Evolutionary conservation across 108 stramenopile genomes (phyloP).

Genomic region (Skeletonema marinoi): DNA sequence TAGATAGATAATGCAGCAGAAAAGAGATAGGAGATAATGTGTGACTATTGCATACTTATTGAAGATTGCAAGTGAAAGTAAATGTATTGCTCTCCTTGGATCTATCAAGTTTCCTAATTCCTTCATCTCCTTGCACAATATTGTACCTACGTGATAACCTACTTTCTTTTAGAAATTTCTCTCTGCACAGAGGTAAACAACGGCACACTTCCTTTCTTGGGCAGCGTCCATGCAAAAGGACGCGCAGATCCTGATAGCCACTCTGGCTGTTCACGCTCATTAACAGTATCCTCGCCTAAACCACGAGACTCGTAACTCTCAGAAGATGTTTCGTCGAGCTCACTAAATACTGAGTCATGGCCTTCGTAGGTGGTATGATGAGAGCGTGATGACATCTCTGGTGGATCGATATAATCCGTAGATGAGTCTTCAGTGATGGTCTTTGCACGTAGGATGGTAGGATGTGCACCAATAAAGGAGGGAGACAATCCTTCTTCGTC

Average conservation of each 20-base stretch:
- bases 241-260: neutral
- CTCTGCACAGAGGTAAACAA: neutral
- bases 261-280: neutral
- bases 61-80: too few relatives aligned
- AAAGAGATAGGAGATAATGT: too few relatives aligned
- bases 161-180: neutral
- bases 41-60: too few relatives aligned
- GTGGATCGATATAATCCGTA: neutral
- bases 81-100: too few relatives aligned
- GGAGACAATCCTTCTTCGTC: slow-evolving; percentile 2
- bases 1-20: too few relatives aligned
- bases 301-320: neutral
- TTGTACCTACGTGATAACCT: neutral
- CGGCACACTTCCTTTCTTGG: neutral
- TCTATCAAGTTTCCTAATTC: neutral
- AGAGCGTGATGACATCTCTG: neutral
- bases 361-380: neutral
- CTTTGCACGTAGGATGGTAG: neutral
- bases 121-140: neutral
- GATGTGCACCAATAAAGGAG: neutral
- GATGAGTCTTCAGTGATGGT: neutral
- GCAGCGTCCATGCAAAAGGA: neutral
- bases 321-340: neutral
- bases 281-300: neutral
- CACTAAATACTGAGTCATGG: neutral